Evolutionary conservation across 1,284 basidiomycete species (phyloP).

Genomic region (Agroathelia rolfsii): DNA sequence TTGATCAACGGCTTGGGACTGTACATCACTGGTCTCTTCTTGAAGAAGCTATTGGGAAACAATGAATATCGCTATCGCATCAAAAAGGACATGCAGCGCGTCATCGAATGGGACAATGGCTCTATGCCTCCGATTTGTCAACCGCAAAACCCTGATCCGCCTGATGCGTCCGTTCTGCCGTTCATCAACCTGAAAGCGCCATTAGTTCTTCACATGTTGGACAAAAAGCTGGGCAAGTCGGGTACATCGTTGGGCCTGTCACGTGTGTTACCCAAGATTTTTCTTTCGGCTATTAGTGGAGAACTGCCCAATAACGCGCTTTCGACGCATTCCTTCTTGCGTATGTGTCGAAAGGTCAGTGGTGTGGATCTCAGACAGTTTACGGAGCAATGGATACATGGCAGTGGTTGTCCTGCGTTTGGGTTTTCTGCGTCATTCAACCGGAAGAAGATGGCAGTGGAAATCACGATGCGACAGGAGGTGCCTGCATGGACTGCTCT

Average conservation of each 20-base stretch:
- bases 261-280: constrained; percentile 91
- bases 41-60: constrained; percentile 84
- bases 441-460: constrained; percentile 95
- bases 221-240: constrained; percentile 87
- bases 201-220: constrained; percentile 91
- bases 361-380: constrained; percentile 85
- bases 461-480: constrained; percentile 88
- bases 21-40: constrained; percentile 85
- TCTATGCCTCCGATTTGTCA: constrained; percentile 91
- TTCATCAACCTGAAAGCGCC: constrained; percentile 96
- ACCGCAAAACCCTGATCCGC: constrained; percentile 77
- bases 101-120: constrained; percentile 82
- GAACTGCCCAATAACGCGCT: constrained; percentile 82
- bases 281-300: constrained; percentile 88
- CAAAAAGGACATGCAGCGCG: constrained; percentile 96
- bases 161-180: constrained; percentile 64
- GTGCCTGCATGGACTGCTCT: constrained; percentile 66
- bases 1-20: constrained; percentile 88
- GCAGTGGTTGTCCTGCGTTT: constrained; percentile 92
- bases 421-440: constrained; percentile 89
- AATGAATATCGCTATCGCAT: constrained; percentile 96
- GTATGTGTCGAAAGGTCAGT: constrained; percentile 90
- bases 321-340: constrained; percentile 85
- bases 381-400: constrained; percentile 98
- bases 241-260: constrained; percentile 92